phyloP scores from a whole-genome alignment of 2,329 filamentous ascomycete species.

The Rhinocladiella similis region DNA sequence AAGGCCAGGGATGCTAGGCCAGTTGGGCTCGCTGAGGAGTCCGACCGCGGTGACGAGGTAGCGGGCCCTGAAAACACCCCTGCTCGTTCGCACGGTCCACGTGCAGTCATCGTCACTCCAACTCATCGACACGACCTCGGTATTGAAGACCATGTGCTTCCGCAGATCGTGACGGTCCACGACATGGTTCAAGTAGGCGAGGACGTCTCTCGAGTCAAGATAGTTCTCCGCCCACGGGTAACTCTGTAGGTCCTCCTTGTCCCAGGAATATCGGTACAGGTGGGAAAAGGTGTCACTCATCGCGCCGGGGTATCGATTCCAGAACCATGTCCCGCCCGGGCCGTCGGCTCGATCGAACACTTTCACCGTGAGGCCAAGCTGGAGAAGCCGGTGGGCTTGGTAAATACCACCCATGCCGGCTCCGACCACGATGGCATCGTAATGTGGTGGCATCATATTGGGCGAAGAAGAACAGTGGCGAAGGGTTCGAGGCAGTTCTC shows the following conservation, averaged over 20 bases:
- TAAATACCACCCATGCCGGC: conserved; percentile 46
- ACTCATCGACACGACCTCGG: conserved; percentile 35
- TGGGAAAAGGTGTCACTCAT: conserved; percentile 43
- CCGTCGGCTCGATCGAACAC: conserved; percentile 49
- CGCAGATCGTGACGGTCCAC: conserved; percentile 42
- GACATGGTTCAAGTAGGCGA: conserved; percentile 49
- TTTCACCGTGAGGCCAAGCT: conserved; percentile 48
- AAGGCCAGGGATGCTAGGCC: conserved; percentile 59
- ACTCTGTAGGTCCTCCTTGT: conserved; percentile 44
- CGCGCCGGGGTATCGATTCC: conserved; percentile 43
- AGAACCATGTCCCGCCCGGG: conserved; percentile 39
- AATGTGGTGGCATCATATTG: too few relatives aligned
- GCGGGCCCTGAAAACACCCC: conserved; percentile 34
- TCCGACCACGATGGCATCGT: conserved; percentile 32
- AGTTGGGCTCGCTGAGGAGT: conserved; percentile 57
- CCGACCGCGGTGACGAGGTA: conserved; percentile 51
- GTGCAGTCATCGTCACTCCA: conserved; percentile 35
- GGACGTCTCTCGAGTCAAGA: conserved; percentile 42
- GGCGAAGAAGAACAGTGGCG: too few relatives aligned
- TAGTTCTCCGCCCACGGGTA: conserved; percentile 32
- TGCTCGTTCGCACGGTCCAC: conserved; percentile 49
- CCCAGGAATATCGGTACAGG: conserved; percentile 50
- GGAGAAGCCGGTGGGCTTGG: conserved; percentile 53
- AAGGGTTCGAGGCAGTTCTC: too few relatives aligned
- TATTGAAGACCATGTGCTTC: conserved; percentile 44